Evolutionary conservation across 495 filamentous ascomycete genomes (phyloP).

Genomic region (Xylaria cubensis): DNA sequence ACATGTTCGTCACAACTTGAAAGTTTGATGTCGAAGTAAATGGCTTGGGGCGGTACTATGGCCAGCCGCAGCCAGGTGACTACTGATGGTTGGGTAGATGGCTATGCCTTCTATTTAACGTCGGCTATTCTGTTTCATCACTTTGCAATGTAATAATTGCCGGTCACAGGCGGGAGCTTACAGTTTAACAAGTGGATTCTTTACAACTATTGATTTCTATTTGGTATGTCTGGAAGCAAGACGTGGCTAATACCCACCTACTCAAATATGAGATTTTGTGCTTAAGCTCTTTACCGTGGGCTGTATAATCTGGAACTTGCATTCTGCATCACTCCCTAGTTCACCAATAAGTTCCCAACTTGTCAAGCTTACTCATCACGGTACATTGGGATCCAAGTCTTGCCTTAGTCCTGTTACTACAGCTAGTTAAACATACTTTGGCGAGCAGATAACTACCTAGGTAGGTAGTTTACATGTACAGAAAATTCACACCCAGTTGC

Average conservation of each 20-base stretch:
- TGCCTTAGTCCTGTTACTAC: not conserved
- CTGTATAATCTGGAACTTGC: not conserved
- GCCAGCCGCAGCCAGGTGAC: not conserved
- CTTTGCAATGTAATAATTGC: not conserved
- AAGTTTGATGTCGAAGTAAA: no score
- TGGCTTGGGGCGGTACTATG: not conserved
- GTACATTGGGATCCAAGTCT: not conserved
- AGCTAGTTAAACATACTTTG: not conserved
- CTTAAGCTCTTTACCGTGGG: not conserved
- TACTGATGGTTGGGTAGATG: not conserved
- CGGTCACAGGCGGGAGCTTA: not conserved
- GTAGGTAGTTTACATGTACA: not conserved
- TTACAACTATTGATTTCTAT: not conserved
- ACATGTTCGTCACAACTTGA: no score
- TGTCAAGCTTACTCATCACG: not conserved
- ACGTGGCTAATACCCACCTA: not conserved
- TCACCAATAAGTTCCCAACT: not conserved
- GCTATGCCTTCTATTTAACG: not conserved
- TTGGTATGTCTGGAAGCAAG: not conserved
- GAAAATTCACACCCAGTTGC: not conserved
- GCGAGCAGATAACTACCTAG: not conserved
- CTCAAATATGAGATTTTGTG: not conserved
- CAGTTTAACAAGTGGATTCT: not conserved
- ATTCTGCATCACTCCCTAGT: not conserved
- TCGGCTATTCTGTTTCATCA: not conserved